Base-by-base conservation (phyloP, 2,329 filamentous ascomycete genomes). In the Parafenestella ontariensis region DNA sequence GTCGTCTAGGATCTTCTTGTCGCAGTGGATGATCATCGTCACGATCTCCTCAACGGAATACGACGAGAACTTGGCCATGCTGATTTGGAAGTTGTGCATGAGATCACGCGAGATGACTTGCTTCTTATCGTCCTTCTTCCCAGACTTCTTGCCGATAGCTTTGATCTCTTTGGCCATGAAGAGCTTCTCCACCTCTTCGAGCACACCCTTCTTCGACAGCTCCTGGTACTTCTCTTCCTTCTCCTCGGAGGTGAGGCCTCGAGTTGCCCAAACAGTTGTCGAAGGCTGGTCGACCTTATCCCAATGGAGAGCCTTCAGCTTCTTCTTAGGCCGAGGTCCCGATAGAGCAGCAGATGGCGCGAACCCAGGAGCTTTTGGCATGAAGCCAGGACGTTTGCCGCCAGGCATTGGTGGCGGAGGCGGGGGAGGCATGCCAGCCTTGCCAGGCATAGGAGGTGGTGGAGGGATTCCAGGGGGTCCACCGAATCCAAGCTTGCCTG, bases 241-340 rank as follows among this genome's bases (percentile, higher is more conserved):
- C 57, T 90, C 90, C 73, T 96, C 89, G 4, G 88, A 86, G n/a
- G 91, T 96, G 5, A 91, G 89, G 26, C 90, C 86, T 75, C 96
- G 92, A 7, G 87, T 84, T 29, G 92, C 93, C 94, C 94, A 98
- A 66, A 97, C 91, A 49, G 94, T 97, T 46, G 92, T 90, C 73
- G 95, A 87, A 20, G 92, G 91, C 48, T 90, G 86, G 77, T 99
- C 95, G 49, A 99, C 92, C 82, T 98, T 98, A 79, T 99, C 95
- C 94, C 95, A 98, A 80, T 99, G 95, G 65, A 99, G 84, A 54
- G 94, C 94, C 86, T 99, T 99, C 77, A 99, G 91, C 83, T 98
- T 99, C 87, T 96, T 98, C 85, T 97, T 98, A 20, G 95, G 92
- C 66, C 94, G 84, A 47, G 92, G 91, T 56, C 92, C 90, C 31